Conservation (phyloP, 306 rosid genomes). For the Quercus engelmannii region DNA sequence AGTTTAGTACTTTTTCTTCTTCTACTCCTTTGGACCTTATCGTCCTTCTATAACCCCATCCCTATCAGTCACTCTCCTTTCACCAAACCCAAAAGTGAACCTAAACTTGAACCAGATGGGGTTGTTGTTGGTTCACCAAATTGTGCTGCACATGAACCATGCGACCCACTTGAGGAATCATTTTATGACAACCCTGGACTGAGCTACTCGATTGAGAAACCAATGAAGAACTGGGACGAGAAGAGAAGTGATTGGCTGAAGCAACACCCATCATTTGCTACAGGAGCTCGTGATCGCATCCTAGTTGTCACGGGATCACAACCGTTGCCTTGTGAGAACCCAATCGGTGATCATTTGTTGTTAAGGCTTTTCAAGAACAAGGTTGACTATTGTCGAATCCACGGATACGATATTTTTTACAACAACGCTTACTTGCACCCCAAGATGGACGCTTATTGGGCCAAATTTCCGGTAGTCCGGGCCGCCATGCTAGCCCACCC, state of each 20-base stretch:
- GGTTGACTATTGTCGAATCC: slow-evolving; percentile 49
- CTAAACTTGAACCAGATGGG: no score
- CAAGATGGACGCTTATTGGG: slow-evolving; percentile 44
- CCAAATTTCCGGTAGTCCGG: slow-evolving; percentile 27
- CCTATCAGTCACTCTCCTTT: no score
- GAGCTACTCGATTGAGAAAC: slow-evolving; percentile 35
- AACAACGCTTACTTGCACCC: slow-evolving; percentile 38
- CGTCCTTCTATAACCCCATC: not conserved
- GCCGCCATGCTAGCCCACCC: slow-evolving; percentile 50
- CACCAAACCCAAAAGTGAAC: no score
- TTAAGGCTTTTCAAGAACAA: slow-evolving; percentile 53
- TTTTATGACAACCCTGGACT: slow-evolving; percentile 43
- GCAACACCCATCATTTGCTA: slow-evolving; percentile 15
- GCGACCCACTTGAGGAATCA: slow-evolving; percentile 13
- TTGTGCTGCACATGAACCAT: no score
- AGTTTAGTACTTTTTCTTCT: slow-evolving; percentile 9
- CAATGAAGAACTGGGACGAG: slow-evolving; percentile 39
- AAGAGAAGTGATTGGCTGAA: slow-evolving; percentile 39
- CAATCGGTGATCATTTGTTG: slow-evolving; percentile 44
- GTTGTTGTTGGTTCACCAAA: not conserved
- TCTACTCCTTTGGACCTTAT: slow-evolving; percentile 17
- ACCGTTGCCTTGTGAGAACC: slow-evolving; percentile 32
- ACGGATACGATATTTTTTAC: slow-evolving; percentile 37
- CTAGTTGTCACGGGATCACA: slow-evolving; percentile 46
- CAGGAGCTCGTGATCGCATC: slow-evolving; percentile 7